These are phyloP conservation scores for Ophiostoma piceae DNA, from an alignment of 2,329 filamentous ascomycete species.

Conservation along the genomic window DNA sequence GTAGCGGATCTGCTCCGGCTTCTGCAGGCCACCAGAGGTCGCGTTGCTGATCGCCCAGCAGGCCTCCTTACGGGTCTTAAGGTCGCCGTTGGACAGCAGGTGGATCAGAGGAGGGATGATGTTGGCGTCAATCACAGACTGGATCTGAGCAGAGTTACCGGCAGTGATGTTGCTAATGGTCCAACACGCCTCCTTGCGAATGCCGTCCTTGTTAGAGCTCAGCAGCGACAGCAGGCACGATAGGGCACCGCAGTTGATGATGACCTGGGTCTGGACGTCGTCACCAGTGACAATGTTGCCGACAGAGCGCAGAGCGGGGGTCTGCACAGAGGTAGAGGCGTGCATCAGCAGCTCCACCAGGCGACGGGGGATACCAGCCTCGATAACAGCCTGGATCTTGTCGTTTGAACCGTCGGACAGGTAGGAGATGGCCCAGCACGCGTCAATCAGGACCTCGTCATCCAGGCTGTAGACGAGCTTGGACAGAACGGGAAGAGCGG, in stretches of 20 bases:
- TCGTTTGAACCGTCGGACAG: conserved; percentile 97
- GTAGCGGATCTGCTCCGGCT: conserved; percentile 97
- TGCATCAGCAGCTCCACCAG: conserved; percentile 98
- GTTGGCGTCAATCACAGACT: conserved; percentile 92
- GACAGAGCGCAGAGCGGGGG: conserved; percentile 90
- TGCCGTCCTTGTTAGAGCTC: conserved; percentile 96
- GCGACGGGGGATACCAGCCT: conserved; percentile 92
- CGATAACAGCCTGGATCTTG: conserved; percentile 98
- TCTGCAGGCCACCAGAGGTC: conserved; percentile 93
- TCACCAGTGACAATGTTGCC: conserved; percentile 99
- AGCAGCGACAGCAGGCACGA: conserved; percentile 88
- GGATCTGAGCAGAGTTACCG: conserved; percentile 95
- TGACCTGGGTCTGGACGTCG: conserved; percentile 97
- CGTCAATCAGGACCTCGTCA: conserved; percentile 96
- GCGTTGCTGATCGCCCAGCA: conserved; percentile 99
- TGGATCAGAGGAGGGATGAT: conserved; percentile 96
- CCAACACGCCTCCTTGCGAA: conserved; percentile 99
- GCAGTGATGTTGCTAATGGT: conserved; percentile 99
- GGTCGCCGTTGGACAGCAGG: conserved; percentile 89
- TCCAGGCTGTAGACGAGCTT: conserved; percentile 98
- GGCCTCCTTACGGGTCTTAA: conserved; percentile 98
- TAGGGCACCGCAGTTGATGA: conserved; percentile 96
- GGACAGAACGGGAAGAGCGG: conserved; percentile 86
- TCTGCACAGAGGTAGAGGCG: conserved; percentile 96
- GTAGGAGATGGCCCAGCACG: conserved; percentile 99